Evolutionary conservation across 805 yeast genomes (phyloP).

Genomic region (Wickerhamiella bombiphila): DNA sequence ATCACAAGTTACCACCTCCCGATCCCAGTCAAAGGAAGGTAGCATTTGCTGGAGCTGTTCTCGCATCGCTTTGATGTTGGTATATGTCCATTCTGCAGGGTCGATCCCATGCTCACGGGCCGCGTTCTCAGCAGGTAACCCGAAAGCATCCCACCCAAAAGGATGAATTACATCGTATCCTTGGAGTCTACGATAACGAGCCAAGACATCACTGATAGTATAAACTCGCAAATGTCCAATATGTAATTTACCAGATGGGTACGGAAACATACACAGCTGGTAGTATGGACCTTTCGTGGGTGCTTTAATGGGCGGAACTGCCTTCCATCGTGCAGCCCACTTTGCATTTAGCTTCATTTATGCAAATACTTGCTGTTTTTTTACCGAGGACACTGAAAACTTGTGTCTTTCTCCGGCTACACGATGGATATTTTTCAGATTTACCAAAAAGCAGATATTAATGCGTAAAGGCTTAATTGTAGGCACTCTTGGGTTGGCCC

Average conservation of each 20-base stretch:
- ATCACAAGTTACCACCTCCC: conserved; percentile 72
- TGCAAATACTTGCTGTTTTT: too few relatives aligned
- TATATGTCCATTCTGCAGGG: conserved; percentile 72
- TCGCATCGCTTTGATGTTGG: conserved; percentile 76
- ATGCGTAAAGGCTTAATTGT: too few relatives aligned
- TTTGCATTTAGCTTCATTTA: conserved; percentile 19
- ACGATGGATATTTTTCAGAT: too few relatives aligned
- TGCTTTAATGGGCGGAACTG: not conserved
- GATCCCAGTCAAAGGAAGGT: conserved; percentile 86
- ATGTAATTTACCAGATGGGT: conserved; percentile 86
- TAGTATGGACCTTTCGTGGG: conserved; percentile 32
- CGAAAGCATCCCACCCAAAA: conserved; percentile 99
- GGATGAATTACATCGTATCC: conserved; percentile 81
- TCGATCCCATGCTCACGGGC: conserved; percentile 73
- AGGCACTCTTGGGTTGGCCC: too few relatives aligned
- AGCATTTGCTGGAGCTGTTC: conserved; percentile 63
- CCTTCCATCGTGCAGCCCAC: conserved; percentile 21
- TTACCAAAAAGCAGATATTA: too few relatives aligned
- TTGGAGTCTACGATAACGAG: conserved; percentile 61
- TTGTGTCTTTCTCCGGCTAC: too few relatives aligned
- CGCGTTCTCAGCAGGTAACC: conserved; percentile 96
- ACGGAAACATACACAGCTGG: conserved; percentile 82
- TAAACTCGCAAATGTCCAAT: conserved; percentile 91
- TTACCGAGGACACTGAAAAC: too few relatives aligned
- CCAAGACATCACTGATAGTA: conserved; percentile 72